A percentile compares a stretch with the other conserved stretches of the same genome.
phyloP scores from a whole-genome alignment of 1,284 basidiomycete species.

The Apiotrichum veenhuisii region DNA sequence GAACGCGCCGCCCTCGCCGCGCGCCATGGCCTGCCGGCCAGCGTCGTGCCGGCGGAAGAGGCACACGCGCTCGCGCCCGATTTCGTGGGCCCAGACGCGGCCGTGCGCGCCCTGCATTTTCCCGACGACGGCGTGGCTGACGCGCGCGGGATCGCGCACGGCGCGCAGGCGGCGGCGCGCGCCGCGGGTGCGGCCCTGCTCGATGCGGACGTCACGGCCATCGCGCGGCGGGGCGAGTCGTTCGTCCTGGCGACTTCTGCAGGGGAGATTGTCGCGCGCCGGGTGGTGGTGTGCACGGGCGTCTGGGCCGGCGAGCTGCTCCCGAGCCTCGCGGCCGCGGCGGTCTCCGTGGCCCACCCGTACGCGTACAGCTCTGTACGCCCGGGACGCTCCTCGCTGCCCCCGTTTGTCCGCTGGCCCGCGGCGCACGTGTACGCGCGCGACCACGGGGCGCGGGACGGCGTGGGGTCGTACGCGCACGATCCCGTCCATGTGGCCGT shows the following conservation, averaged over 20 bases:
- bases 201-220: slow-evolving; percentile 15
- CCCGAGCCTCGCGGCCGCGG: slow-evolving; percentile 3
- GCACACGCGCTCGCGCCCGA: slow-evolving; percentile 12
- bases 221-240: not conserved
- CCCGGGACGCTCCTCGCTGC: not conserved
- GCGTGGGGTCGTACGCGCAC: slow-evolving; percentile 30
- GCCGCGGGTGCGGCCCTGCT: slow-evolving; percentile 15
- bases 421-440: slow-evolving; percentile 25
- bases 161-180: slow-evolving; percentile 15
- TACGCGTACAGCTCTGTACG: slow-evolving; percentile 19
- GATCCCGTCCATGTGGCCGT: slow-evolving; percentile 15
- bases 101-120: slow-evolving; percentile 10
- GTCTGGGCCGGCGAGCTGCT: slow-evolving; percentile 32
- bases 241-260: not conserved
- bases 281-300: slow-evolving; percentile 28
- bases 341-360: slow-evolving; percentile 28
- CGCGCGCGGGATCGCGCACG: slow-evolving; percentile 11
- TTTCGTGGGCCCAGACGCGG: slow-evolving; percentile 13
- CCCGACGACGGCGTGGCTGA: slow-evolving; percentile 26
- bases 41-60: slow-evolving; percentile 10
- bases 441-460: slow-evolving; percentile 30
- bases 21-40: slow-evolving; percentile 8
- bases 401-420: slow-evolving; percentile 30
- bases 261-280: not conserved
- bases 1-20: slow-evolving; percentile 9